Conservation (phyloP, 306 rosid species). For the Malus sieversii region DNA sequence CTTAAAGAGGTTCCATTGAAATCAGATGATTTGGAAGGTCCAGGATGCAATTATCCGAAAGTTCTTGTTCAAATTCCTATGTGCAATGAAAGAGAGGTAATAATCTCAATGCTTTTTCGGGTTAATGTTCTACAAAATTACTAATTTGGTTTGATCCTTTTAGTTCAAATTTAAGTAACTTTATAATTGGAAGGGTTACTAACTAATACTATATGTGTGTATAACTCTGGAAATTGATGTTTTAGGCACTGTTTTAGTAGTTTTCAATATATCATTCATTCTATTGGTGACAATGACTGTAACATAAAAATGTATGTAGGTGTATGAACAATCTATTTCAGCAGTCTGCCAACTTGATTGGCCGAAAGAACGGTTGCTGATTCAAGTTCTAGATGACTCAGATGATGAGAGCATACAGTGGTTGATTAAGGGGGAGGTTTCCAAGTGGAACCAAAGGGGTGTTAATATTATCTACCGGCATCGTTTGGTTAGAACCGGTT, state of each 20-base stretch:
- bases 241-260: background rate
- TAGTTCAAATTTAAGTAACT: background rate
- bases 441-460: slow-evolving; percentile 58
- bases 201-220: background rate
- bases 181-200: background rate
- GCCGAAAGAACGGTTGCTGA: slow-evolving; percentile 55
- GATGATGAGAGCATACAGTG: slow-evolving; percentile 59
- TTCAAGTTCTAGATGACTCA: slow-evolving; percentile 73
- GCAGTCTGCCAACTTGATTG: slow-evolving; percentile 71
- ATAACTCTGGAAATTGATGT: slow-evolving; percentile 1
- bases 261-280: background rate
- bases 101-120: background rate
- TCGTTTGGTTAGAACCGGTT: slow-evolving; percentile 56
- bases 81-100: slow-evolving; percentile 82
- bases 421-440: slow-evolving; percentile 58
- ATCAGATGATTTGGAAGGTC: slow-evolving; percentile 38
- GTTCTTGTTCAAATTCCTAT: slow-evolving; percentile 79
- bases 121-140: background rate
- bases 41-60: slow-evolving; percentile 37
- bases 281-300: slow-evolving; percentile 12
- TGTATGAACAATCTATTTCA: slow-evolving; percentile 66
- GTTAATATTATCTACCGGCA: slow-evolving; percentile 57
- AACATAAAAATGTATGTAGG: slow-evolving; percentile 30
- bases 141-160: background rate
- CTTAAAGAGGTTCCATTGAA: slow-evolving; percentile 23